Conservation (phyloP, 306 rosid species). For the Astragalus glycyphyllos region DNA sequence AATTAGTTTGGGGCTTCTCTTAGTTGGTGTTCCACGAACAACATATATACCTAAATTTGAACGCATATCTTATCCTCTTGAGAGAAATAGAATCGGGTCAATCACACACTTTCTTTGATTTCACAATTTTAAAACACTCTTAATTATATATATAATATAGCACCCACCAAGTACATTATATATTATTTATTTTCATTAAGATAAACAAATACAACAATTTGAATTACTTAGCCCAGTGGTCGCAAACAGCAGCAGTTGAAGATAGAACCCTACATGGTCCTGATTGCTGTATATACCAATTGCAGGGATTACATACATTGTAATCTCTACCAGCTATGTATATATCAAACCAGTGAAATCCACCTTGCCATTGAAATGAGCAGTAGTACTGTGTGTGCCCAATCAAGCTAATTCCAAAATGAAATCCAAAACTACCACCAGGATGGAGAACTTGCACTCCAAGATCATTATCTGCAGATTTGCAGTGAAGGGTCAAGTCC, state of each 20-base stretch:
- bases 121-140: too few species aligned
- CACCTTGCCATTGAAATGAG: background rate
- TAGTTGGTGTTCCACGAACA: too few species aligned
- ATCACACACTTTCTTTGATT: too few species aligned
- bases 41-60: too few species aligned
- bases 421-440: background rate
- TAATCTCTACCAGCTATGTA: background rate
- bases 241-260: background rate
- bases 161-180: too few species aligned
- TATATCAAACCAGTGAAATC: background rate
- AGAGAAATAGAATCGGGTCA: too few species aligned
- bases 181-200: too few species aligned
- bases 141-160: too few species aligned
- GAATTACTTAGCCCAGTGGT: background rate
- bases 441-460: background rate
- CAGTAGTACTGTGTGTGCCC: background rate
- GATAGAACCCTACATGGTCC: constrained; percentile 11
- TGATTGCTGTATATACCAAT: background rate
- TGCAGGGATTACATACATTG: background rate
- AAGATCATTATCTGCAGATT: constrained; percentile 14
- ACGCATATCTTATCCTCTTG: too few species aligned
- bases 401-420: background rate
- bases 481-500: constrained; percentile 14
- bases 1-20: too few species aligned
- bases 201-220: too few species aligned